Conservation (phyloP, 2,329 filamentous ascomycete genomes). For the Pseudogymnoascus sp. region DNA sequence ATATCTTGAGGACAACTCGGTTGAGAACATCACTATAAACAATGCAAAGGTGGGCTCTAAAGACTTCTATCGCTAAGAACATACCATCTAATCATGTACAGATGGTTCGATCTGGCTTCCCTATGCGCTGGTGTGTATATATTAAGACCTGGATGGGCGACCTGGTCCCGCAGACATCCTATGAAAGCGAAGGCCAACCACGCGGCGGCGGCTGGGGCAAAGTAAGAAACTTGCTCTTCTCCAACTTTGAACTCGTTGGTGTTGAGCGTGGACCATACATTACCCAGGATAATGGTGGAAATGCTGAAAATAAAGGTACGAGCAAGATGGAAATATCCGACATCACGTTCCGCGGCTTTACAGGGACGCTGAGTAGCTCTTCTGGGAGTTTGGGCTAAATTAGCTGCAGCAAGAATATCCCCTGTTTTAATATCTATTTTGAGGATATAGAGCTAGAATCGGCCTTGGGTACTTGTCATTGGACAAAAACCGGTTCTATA, state of each 20-base stretch:
- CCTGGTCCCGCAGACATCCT: slow-evolving; percentile 35
- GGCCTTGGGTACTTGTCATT: slow-evolving; percentile 7
- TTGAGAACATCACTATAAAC: slow-evolving; percentile 39
- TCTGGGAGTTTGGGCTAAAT: slow-evolving; percentile 31
- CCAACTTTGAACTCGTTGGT: slow-evolving; percentile 41
- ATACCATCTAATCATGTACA: background rate
- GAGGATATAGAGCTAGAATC: slow-evolving; percentile 30
- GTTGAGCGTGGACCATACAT: slow-evolving; percentile 36
- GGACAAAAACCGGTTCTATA: background rate
- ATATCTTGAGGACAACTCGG: slow-evolving; percentile 44
- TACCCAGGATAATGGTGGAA: slow-evolving; percentile 40
- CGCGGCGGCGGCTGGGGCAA: slow-evolving; percentile 46
- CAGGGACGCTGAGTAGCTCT: slow-evolving; percentile 34
- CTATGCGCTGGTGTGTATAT: slow-evolving; percentile 39
- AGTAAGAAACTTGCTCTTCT: slow-evolving; percentile 41
- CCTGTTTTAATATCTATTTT: slow-evolving; percentile 42
- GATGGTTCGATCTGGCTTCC: background rate
- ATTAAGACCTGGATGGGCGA: slow-evolving; percentile 49
- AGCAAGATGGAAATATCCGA: slow-evolving; percentile 42
- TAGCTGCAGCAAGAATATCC: slow-evolving; percentile 38
- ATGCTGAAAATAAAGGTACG: slow-evolving; percentile 39
- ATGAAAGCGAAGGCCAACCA: slow-evolving; percentile 40
- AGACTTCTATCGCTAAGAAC: slow-evolving; percentile 22
- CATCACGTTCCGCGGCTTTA: slow-evolving; percentile 42
- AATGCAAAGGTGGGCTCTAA: slow-evolving; percentile 37